These are phyloP conservation scores for Fusarium haematococcum DNA, from an alignment of 2,329 filamentous ascomycete genomes.

Conservation along the genomic window DNA sequence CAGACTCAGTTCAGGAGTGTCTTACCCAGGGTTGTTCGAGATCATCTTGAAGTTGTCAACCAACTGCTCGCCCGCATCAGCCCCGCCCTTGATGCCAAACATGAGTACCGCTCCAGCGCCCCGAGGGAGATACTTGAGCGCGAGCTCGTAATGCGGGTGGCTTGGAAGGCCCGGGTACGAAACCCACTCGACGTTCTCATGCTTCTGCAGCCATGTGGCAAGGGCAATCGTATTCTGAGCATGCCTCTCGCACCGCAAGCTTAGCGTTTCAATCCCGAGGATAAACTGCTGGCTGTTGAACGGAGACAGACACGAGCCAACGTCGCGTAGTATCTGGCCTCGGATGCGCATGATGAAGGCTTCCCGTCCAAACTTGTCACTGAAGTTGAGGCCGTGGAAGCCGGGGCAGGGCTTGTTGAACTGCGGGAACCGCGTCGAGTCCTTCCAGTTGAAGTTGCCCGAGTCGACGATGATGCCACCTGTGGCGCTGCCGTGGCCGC, in stretches of 20 bases:
- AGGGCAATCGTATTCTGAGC: slow-evolving; percentile 83
- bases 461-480: slow-evolving; percentile 86
- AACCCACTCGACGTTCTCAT: slow-evolving; percentile 88
- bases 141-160: slow-evolving; percentile 80
- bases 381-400: slow-evolving; percentile 93
- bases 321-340: slow-evolving; percentile 88
- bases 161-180: slow-evolving; percentile 87
- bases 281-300: slow-evolving; percentile 92
- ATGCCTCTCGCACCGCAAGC: slow-evolving; percentile 85
- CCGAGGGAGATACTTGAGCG: slow-evolving; percentile 85
- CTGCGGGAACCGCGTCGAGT: slow-evolving; percentile 88
- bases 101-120: slow-evolving; percentile 91
- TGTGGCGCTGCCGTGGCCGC: slow-evolving; percentile 91
- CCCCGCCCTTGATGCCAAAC: slow-evolving; percentile 91
- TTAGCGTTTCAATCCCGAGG: slow-evolving; percentile 88
- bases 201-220: slow-evolving; percentile 83
- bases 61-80: slow-evolving; percentile 81
- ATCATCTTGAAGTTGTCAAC: slow-evolving; percentile 95
- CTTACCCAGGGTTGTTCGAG: slow-evolving; percentile 67
- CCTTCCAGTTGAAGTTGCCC: slow-evolving; percentile 92
- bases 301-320: slow-evolving; percentile 84
- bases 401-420: slow-evolving; percentile 88
- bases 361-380: slow-evolving; percentile 85
- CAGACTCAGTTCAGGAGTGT: neutral
- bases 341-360: slow-evolving; percentile 86